Evolutionary conservation across 208 protist species (phyloP).

Genomic region (Acanthamoeba healyi): DNA sequence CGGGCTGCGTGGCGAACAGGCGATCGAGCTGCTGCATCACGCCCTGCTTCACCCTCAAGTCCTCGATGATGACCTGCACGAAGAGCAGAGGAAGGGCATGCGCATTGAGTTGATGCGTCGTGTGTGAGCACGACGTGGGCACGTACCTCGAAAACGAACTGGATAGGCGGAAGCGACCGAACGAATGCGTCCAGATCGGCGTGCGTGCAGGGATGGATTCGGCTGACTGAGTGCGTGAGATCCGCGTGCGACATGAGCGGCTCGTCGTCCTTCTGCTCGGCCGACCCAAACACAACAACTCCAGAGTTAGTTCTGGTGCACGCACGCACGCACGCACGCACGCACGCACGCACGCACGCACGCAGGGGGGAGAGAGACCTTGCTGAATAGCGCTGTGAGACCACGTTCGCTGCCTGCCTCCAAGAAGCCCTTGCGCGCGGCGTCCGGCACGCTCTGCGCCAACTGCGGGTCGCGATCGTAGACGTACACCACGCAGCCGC

Average conservation of each 20-base stretch:
- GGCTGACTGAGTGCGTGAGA: background rate
- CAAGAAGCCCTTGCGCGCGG: background rate
- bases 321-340: too few species aligned
- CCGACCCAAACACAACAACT: too few species aligned
- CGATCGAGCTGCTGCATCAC: background rate
- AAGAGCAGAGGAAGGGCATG: too few species aligned
- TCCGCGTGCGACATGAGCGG: background rate
- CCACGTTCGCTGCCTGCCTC: background rate
- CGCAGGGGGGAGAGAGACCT: too few species aligned
- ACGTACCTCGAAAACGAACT: background rate
- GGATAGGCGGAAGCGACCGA: background rate
- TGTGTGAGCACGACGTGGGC: background rate
- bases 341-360: too few species aligned
- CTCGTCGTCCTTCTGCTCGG: background rate
- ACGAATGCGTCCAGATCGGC: background rate
- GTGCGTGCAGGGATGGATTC: background rate
- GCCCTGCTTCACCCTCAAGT: background rate
- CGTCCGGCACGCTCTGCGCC: background rate
- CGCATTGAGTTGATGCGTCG: background rate
- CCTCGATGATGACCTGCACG: background rate
- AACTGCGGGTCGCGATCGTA: background rate
- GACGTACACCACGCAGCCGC: background rate
- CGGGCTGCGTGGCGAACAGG: background rate
- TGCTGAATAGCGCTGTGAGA: background rate
- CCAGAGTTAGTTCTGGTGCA: too few species aligned